phyloP scores from a whole-genome alignment of 345 rosid genomes.

The Aquilaria yunnanensis region DNA sequence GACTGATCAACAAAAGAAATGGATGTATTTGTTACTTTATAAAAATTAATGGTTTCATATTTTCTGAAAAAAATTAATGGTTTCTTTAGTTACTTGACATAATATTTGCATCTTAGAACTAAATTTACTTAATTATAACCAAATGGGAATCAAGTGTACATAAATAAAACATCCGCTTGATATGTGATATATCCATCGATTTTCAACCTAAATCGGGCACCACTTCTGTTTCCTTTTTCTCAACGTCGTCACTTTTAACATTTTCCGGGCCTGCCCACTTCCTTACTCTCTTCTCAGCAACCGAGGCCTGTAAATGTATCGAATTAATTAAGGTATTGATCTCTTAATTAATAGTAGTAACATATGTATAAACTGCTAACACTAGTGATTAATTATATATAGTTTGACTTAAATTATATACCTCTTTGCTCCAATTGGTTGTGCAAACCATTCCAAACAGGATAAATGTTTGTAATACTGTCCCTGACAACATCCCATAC shows the following conservation, averaged over 20 bases:
- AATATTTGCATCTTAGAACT: no score
- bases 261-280: conserved; percentile 55
- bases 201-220: no score
- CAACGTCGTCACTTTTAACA: conserved; percentile 1
- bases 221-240: not conserved
- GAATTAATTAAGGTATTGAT: not conserved
- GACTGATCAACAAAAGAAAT: no score
- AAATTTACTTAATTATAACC: no score
- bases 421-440: conserved; percentile 75
- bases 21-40: no score
- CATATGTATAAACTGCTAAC: not conserved
- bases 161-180: no score
- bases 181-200: no score
- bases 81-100: no score
- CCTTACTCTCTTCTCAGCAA: conserved; percentile 60
- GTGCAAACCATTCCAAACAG: conserved; percentile 50
- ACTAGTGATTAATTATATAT: not conserved
- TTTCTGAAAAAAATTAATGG: no score
- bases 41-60: no score
- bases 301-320: conserved; percentile 48
- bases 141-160: no score
- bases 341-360: not conserved
- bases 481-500: conserved; percentile 69
- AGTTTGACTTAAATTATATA: not conserved
- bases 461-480: conserved; percentile 45